Evolutionary conservation across 768 basidiomycete genomes (phyloP).

Genomic region (Hypholoma sublateritium): DNA sequence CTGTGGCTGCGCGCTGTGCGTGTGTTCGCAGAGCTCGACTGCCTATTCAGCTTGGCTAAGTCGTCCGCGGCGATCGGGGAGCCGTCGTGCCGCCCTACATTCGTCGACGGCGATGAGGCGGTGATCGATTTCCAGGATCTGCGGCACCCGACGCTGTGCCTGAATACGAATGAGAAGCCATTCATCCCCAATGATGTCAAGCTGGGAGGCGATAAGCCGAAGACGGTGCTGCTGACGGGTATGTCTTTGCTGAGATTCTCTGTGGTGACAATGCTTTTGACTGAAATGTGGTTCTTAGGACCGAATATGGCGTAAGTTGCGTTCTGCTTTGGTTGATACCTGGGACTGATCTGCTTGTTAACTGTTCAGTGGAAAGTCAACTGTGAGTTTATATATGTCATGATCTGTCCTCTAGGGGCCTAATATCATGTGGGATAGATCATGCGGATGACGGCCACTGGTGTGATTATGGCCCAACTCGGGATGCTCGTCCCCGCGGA

Average conservation of each 20-base stretch:
- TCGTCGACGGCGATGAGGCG: slow-evolving; percentile 78
- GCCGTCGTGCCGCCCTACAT: slow-evolving; percentile 89
- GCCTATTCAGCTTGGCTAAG: slow-evolving; percentile 88
- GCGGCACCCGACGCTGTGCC: slow-evolving; percentile 82
- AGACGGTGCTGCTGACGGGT: slow-evolving; percentile 88
- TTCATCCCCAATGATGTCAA: slow-evolving; percentile 95
- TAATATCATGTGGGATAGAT: slow-evolving; percentile 37
- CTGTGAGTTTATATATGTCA: slow-evolving; percentile 21
- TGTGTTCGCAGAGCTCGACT: slow-evolving; percentile 94
- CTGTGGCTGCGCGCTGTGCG: slow-evolving; percentile 84
- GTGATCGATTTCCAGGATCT: slow-evolving; percentile 87
- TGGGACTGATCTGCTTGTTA: neutral
- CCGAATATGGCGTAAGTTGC: slow-evolving; percentile 83
- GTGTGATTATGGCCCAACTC: slow-evolving; percentile 92
- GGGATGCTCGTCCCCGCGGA: slow-evolving; percentile 94
- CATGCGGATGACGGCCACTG: slow-evolving; percentile 96
- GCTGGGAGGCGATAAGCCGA: slow-evolving; percentile 73
- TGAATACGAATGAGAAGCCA: slow-evolving; percentile 57
- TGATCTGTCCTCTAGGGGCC: neutral
- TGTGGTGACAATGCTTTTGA: neutral
- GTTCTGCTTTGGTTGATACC: neutral
- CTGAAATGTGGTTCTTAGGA: slow-evolving; percentile 38
- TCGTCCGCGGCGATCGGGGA: slow-evolving; percentile 88
- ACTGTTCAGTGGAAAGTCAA: slow-evolving; percentile 35
- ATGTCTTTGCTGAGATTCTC: slow-evolving; percentile 23